Base-by-base conservation (phyloP, 768 basidiomycete genomes). In the Candolleomyces efflorescens region DNA sequence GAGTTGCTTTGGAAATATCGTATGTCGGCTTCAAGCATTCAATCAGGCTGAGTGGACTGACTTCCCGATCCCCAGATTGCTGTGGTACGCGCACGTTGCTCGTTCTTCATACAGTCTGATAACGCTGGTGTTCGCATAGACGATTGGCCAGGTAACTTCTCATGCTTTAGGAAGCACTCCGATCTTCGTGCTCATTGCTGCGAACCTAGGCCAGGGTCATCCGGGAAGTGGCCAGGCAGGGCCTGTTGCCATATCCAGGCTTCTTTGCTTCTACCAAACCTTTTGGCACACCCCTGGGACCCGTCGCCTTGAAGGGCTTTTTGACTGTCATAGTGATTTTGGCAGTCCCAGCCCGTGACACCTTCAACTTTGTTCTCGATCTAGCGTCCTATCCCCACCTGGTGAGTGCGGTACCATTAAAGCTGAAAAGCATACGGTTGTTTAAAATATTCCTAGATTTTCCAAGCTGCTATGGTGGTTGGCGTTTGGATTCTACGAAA, bases 161-260 rank as follows among this genome's bases (percentile, higher is more conserved):
- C 10, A 13, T 26, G 12, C 13, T 26, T 20, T 15, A 24, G 3
- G 10, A 10, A 38, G 20, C 39, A 46, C 5, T 27, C 51, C 38
- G 11, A 32, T 11, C 32, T 32, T 11, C 32, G 32, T 43, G 41
- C 6, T 17, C 17, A 24, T 6, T 7, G 46, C 50, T 57, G 20
- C 18, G 20, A 15, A 3, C 22, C 7, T 68, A 78, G 65, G 69
- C 78, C 13, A 74, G 81, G 39, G 68, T 81, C 47, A 69, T 82
- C 26, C 75, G 80, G 22, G 82, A 83, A 65, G 71, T 80, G 32
- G 81, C 77, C 13, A 71, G 82, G 49, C 80, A 82, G 68, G 81
- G 81, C 11, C 68, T 83, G 4, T 67, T 83, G 17, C 82, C 82
- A 0, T 81, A 71, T 50, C 73, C 79, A 2, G 66, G 63, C 5